Evolutionary conservation across 768 basidiomycete genomes (phyloP), one percentile per base, ranked within the genome.

Genomic region (Coprinopsis cinerea): DNA sequence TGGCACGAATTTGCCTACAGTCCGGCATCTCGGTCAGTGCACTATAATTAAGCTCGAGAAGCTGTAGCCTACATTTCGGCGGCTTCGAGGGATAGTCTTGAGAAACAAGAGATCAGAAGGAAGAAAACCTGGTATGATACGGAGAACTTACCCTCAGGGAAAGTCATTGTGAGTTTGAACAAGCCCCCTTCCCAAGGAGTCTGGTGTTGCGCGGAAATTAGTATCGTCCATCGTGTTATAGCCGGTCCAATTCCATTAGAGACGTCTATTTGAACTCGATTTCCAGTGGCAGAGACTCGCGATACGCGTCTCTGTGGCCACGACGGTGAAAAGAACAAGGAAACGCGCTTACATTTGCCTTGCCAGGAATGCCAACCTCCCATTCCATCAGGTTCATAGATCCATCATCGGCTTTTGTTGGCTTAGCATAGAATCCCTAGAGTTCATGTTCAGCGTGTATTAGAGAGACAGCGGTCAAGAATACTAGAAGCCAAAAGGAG

Each of bases 351-450:
- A 96, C 96, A 52, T 76, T 76, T 43, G 76, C 55, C 70, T 96
- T 98, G 24, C 96, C 96, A 15, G 96, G 96, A 58, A 99, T 98
- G 20, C 96, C 96, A 1, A 96, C 93, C 64, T 98, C 96, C 96
- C 96, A 99, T 64, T 92, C 84, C 81, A 98, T 82, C 42, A 99
- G 74, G 67, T 98, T 94, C 83, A 97, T 85, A 2, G 92, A 87
- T 15, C 95, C 92, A 69, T 99, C 96, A 20, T 82, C 63, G 17
- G 83, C 78, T 69, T 99, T 99, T 39, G 79, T 73, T 20, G 96
- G 96, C 64, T 91, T 89, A 34, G 96, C 96, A 62, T 87, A 98
- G 73, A 99, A 99, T 57, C 95, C 95, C 95, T 99, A 61, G 13
- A 48, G 7, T 7, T 32, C 30, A 32, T 7, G 7, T 7, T 32